Conservation (phyloP, 768 basidiomycete genomes). For the Tricholoma flavovirens region DNA sequence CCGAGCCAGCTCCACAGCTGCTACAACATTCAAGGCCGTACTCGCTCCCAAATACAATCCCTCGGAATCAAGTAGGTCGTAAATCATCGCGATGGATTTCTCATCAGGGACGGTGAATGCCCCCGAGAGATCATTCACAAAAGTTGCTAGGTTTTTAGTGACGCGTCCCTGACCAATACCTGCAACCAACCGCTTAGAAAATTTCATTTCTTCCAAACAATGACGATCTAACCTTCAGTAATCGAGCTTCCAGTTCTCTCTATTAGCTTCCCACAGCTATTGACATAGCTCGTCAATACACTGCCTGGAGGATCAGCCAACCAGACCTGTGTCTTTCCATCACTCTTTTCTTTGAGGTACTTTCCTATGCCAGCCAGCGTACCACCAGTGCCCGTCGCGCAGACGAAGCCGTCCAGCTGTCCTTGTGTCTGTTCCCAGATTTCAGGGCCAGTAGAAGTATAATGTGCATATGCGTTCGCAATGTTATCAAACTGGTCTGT, state of each 20-base stretch:
- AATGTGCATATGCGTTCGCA: slow-evolving; percentile 87
- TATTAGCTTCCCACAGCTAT: slow-evolving; percentile 67
- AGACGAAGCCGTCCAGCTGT: slow-evolving; percentile 83
- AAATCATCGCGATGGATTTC: slow-evolving; percentile 90
- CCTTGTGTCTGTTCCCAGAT: slow-evolving; percentile 89
- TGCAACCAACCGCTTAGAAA: slow-evolving; percentile 22
- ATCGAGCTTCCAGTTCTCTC: slow-evolving; percentile 86
- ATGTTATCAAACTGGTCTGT: slow-evolving; percentile 98
- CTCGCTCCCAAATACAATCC: slow-evolving; percentile 94
- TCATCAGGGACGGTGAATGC: slow-evolving; percentile 84
- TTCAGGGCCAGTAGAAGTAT: slow-evolving; percentile 89
- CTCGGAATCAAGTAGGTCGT: slow-evolving; percentile 85
- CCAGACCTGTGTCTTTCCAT: slow-evolving; percentile 80
- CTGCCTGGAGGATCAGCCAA: slow-evolving; percentile 97
- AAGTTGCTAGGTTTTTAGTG: slow-evolving; percentile 83
- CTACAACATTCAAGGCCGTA: slow-evolving; percentile 91
- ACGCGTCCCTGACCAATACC: slow-evolving; percentile 97
- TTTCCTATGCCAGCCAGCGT: slow-evolving; percentile 88
- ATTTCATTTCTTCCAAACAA: neutral
- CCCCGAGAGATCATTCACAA: slow-evolving; percentile 73
- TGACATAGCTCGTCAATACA: slow-evolving; percentile 79
- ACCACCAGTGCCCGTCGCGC: slow-evolving; percentile 93
- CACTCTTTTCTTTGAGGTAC: slow-evolving; percentile 77
- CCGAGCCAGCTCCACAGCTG: slow-evolving; percentile 82
- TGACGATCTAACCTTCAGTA: slow-evolving; percentile 67